Evolutionary conservation across 2,329 filamentous ascomycete species (phyloP), one percentile per base, ranked within the genome.

Genomic region (Remersonia thermophila): DNA sequence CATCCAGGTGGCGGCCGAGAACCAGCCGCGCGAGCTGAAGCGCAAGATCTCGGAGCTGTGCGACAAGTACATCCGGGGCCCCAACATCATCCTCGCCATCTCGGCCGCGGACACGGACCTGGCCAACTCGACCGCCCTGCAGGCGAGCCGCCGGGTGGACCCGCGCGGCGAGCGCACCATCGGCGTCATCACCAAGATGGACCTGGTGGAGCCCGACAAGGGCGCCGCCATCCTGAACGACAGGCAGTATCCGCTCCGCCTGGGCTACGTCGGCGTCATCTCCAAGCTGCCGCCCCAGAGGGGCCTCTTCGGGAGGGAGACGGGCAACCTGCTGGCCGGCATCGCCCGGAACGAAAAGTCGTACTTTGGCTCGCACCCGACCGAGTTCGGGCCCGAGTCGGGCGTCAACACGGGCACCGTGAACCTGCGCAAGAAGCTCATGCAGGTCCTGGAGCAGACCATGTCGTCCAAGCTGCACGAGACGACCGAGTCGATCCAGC

Each of bases 151-250:
- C 44, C 74, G 89, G 48, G 87, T 96, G 18, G 91, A 98, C 52
- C 91, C 91, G 1, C 72, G 91, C 42, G 91, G 91, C 37, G 91
- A 98, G 61, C 73, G 91, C 43, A 98, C 91, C 0, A 98, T 98
- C 53, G 91, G 91, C 30, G 91, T 98, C n/a, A 80, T 98, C 29
- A 98, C 91, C 3, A 98, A 98, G 63, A 95, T 98, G 89, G 91
- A 98, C 52, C 69, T 98, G 15, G 87, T 98, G 7, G 89, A 96
- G 48, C 71, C 91, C 3, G 65, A 67, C 7, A 77, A 89, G 39
- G 91, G 87, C 20, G 71, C 75, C 11, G 69, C 74, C 26, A 84
- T 98, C 23, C 66, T 98, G 14, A 78, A 70, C 17, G 89, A 98
- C 56, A 80, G 77, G 54, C 93, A 96, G 56, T 98, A 98, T 53